Percentiles rank a stretch among this genome's conserved stretches.
Evolutionary conservation across 2,329 filamentous ascomycete species (phyloP).

Genomic region (Proliferodiscus dingleyae): DNA sequence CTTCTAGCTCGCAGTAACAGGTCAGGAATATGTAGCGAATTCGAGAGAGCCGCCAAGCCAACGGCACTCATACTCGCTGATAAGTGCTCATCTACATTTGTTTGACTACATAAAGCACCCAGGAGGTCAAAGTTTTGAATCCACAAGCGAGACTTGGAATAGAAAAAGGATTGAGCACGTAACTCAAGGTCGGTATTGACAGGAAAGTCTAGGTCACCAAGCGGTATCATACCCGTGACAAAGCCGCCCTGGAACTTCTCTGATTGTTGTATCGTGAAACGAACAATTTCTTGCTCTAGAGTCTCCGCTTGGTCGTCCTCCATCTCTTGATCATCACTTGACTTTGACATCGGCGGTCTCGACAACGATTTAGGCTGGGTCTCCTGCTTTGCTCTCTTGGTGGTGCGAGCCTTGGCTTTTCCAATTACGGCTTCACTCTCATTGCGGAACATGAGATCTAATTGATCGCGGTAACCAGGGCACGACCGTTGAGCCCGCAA

Average conservation of each 20-base stretch:
- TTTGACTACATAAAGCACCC: constrained; percentile 5
- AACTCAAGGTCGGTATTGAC: not conserved
- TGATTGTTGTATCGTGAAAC: not conserved
- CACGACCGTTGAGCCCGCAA: constrained; percentile 46
- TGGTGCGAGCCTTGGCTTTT: constrained; percentile 32
- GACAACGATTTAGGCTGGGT: constrained; percentile 18
- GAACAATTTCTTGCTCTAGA: not conserved
- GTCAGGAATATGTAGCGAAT: constrained; percentile 26
- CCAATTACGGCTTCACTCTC: constrained; percentile 51
- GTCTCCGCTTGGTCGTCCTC: not conserved
- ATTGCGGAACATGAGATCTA: constrained; percentile 53
- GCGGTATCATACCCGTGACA: not conserved
- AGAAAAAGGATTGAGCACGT: not conserved
- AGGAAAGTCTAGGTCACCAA: not conserved
- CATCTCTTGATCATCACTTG: not conserved
- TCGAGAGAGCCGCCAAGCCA: constrained; percentile 39
- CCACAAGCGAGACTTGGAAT: not conserved
- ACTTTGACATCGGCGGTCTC: not conserved
- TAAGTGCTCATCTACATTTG: constrained; percentile 7
- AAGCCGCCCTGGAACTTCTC: not conserved
- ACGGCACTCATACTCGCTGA: constrained; percentile 41
- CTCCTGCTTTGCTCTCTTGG: constrained; percentile 38
- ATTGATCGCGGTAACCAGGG: constrained; percentile 49
- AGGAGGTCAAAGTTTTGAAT: constrained; percentile 11
- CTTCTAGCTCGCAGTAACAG: constrained; percentile 43